These are phyloP conservation scores for Lentinus brumalis DNA, from an alignment of 768 basidiomycete genomes.

Conservation along the genomic window DNA sequence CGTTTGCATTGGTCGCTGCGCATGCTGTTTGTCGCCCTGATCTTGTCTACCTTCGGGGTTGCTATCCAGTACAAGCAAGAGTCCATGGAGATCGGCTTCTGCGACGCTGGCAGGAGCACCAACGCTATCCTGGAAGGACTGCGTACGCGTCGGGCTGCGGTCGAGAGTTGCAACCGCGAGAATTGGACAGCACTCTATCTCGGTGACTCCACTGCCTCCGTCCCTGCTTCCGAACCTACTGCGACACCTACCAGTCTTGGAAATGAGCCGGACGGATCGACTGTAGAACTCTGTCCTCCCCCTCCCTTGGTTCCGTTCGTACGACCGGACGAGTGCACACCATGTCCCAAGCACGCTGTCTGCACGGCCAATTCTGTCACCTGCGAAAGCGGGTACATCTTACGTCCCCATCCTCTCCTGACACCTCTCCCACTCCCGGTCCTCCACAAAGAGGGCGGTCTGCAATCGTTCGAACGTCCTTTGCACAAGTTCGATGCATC, in stretches of 20 bases:
- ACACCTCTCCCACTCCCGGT: constrained; percentile 47
- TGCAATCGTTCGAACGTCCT: constrained; percentile 13
- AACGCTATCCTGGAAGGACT: constrained; percentile 57
- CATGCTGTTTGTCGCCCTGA: constrained; percentile 43
- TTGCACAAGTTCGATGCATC: not conserved
- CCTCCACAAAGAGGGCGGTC: constrained; percentile 29
- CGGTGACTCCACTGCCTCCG: constrained; percentile 21
- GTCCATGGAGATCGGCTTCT: constrained; percentile 76
- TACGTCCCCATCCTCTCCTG: constrained; percentile 53
- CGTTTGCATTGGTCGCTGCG: constrained; percentile 37
- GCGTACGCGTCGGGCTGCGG: constrained; percentile 45
- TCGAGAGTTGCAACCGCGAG: constrained; percentile 57
- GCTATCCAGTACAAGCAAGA: constrained; percentile 61
- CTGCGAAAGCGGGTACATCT: constrained; percentile 70
- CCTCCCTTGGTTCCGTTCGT: constrained; percentile 56
- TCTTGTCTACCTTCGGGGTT: constrained; percentile 18
- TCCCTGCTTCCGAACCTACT: constrained; percentile 16
- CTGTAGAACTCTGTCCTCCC: constrained; percentile 48
- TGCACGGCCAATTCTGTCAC: constrained; percentile 65
- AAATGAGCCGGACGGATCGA: constrained; percentile 29
- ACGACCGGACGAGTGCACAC: constrained; percentile 65
- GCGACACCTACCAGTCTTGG: constrained; percentile 2
- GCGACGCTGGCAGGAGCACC: constrained; percentile 62
- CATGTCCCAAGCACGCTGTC: constrained; percentile 55
- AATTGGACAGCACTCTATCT: constrained; percentile 51